Evolutionary conservation across 169 alveolate species (phyloP), one percentile per base, ranked within the genome.

Genomic region (Ichthyophthirius multifiliis): DNA sequence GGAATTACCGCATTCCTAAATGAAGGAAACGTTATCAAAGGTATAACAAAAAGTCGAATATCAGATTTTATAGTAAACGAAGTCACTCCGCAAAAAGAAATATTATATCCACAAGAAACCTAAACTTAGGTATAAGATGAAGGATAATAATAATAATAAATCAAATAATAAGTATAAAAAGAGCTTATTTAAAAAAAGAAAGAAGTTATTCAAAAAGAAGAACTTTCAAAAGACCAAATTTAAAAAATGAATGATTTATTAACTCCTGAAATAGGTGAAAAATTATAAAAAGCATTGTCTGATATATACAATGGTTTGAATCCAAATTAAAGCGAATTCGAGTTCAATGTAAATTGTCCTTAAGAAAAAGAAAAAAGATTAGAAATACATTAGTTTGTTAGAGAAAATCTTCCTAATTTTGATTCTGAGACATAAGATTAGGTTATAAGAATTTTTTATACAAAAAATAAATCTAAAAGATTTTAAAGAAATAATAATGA

Each of bases 21-120:
- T 0, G 85, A 87, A 76, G 84, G 83, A 37, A 83, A 75, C 4
- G 81, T 79, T 15, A 74, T 91, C 41, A 74, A 82, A 63, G 87
- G 92, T 39, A 79, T 84, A n/a, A 30, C 85, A 45, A 91, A 91
- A 81, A 90, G 86, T 45, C 75, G 96, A 79, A 88, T 81, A 84
- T 77, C 89, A 23, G 96, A 91, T 81, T 91, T 91, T 73, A 86
- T 91, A 15, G 96, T 91, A 31, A 91, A 91, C 77, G 96, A 91
- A 75, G 89, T 91, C 13, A 92, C 83, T 18, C 45, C 74, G 27
- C 76, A 74, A 43, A 92, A 90, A 44, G 80, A 91, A 45, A 85
- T 89, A 13, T 89, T 88, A 16, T 84, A 82, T 83, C 75, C 82
- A 43, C 65, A 63, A 77, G 85, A 83, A 16, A 44, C 87, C 13